Percentiles rank a stretch among this genome's conserved stretches.
Evolutionary conservation across 2,329 filamentous ascomycete genomes (phyloP).

Genomic region (Shiraia sp.): DNA sequence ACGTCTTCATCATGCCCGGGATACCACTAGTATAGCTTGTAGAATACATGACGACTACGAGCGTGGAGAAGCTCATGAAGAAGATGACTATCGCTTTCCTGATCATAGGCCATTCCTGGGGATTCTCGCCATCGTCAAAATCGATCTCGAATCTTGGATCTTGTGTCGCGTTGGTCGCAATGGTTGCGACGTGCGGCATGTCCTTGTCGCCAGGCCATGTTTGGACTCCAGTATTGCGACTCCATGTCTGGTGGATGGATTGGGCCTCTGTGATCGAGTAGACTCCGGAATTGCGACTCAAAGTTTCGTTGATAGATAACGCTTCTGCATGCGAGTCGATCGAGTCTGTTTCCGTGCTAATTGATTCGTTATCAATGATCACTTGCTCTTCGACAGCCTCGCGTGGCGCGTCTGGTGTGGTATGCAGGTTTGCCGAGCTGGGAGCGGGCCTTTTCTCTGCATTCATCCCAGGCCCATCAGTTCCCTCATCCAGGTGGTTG

Average conservation of each 20-base stretch:
- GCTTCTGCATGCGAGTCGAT: too few relatives aligned
- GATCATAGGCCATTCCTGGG: conserved; percentile 68
- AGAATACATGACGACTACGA: conserved; percentile 61
- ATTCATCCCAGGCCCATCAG: too few relatives aligned
- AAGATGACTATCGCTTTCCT: conserved; percentile 60
- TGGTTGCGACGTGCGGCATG: conserved; percentile 27
- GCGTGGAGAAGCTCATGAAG: conserved; percentile 62
- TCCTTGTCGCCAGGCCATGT: conserved; percentile 30
- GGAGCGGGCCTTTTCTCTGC: too few relatives aligned
- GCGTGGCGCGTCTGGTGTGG: not conserved
- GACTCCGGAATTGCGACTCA: conserved; percentile 28
- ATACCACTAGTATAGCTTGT: conserved; percentile 78
- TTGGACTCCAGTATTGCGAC: conserved; percentile 35
- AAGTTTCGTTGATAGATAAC: conserved; percentile 23
- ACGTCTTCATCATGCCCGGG: conserved; percentile 69
- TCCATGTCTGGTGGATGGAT: conserved; percentile 40
- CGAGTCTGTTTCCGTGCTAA: too few relatives aligned
- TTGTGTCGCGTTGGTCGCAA: conserved; percentile 43
- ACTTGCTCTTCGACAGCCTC: not conserved
- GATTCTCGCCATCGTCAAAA: conserved; percentile 65
- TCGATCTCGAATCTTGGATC: conserved; percentile 72
- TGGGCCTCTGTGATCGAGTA: conserved; percentile 25
- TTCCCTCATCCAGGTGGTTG: too few relatives aligned
- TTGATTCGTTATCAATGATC: too few relatives aligned
- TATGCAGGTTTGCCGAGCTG: too few relatives aligned